phyloP scores from a whole-genome alignment of 2,329 filamentous ascomycete genomes.

The Penicillium griseofulvum region DNA sequence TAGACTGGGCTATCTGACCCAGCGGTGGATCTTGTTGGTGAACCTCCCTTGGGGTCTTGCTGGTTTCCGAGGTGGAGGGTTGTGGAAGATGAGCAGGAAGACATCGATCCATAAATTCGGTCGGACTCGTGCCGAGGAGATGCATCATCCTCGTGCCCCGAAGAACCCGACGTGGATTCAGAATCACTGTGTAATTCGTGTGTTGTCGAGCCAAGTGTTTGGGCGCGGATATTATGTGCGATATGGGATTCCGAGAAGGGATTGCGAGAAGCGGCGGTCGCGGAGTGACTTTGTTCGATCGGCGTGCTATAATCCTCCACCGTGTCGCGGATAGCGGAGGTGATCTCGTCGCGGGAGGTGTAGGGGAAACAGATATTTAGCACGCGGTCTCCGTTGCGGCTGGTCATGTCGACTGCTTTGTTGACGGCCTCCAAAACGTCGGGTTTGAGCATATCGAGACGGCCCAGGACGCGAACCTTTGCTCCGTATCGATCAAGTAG shows the following conservation, averaged over 20 bases:
- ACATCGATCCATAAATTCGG: constrained; percentile 33
- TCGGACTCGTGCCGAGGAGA: constrained; percentile 20
- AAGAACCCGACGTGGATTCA: constrained; percentile 46
- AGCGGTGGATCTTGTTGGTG: constrained; percentile 30
- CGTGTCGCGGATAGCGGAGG: constrained; percentile 79
- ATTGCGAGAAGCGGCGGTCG: constrained; percentile 47
- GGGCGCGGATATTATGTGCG: constrained; percentile 75
- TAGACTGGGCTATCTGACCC: constrained; percentile 39
- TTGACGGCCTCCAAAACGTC: constrained; percentile 90
- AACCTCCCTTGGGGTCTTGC: constrained; percentile 35
- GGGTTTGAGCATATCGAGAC: constrained; percentile 75
- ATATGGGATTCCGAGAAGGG: constrained; percentile 88
- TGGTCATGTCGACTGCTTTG: constrained; percentile 79
- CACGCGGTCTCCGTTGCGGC: constrained; percentile 73
- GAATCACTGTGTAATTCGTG: constrained; percentile 47
- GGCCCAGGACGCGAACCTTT: constrained; percentile 78
- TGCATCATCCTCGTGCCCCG: constrained; percentile 46
- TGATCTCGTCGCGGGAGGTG: constrained; percentile 93
- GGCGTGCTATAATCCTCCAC: constrained; percentile 82
- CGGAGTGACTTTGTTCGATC: constrained; percentile 46
- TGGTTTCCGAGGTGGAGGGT: constrained; percentile 44
- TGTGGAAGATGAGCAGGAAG: constrained; percentile 48
- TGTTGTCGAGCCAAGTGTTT: constrained; percentile 43
- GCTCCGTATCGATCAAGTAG: constrained; percentile 91
- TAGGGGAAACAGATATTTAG: constrained; percentile 98